These are phyloP conservation scores for Ogataea hybrid DNA, from an alignment of 1,139 yeast species.

Conservation along the genomic window DNA sequence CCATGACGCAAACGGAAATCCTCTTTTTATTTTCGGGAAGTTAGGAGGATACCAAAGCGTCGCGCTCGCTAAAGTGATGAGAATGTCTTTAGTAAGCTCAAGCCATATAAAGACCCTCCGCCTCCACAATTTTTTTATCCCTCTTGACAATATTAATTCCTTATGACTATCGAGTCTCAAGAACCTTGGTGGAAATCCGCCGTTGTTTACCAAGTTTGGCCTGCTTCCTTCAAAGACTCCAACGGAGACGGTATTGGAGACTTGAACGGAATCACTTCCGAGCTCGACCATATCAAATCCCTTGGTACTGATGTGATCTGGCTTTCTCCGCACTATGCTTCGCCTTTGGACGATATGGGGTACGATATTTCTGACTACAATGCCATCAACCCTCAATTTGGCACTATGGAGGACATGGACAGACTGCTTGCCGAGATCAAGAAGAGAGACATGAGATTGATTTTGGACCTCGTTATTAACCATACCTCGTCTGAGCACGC, in stretches of 20 bases:
- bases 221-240: constrained; percentile 56
- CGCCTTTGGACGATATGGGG: constrained; percentile 65
- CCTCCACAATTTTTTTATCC: too few relatives aligned
- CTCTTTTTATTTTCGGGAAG: background rate
- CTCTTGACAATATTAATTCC: too few relatives aligned
- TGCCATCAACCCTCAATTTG: constrained; percentile 49
- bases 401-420: constrained; percentile 52
- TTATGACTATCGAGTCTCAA: constrained; percentile 6
- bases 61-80: too few relatives aligned
- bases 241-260: constrained; percentile 61
- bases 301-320: constrained; percentile 55
- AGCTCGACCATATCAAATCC: constrained; percentile 49
- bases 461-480: constrained; percentile 57
- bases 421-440: constrained; percentile 46
- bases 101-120: too few relatives aligned
- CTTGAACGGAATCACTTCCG: constrained; percentile 47
- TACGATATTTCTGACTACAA: constrained; percentile 58
- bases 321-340: constrained; percentile 45
- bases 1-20: background rate
- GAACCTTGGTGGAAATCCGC: constrained; percentile 56
- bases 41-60: background rate
- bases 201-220: constrained; percentile 56
- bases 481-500: constrained; percentile 55
- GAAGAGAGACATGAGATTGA: constrained; percentile 47
- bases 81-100: too few relatives aligned